These are phyloP conservation scores for Teratosphaeria gauchensis DNA, from an alignment of 2,329 filamentous ascomycete genomes.

Conservation along the genomic window DNA sequence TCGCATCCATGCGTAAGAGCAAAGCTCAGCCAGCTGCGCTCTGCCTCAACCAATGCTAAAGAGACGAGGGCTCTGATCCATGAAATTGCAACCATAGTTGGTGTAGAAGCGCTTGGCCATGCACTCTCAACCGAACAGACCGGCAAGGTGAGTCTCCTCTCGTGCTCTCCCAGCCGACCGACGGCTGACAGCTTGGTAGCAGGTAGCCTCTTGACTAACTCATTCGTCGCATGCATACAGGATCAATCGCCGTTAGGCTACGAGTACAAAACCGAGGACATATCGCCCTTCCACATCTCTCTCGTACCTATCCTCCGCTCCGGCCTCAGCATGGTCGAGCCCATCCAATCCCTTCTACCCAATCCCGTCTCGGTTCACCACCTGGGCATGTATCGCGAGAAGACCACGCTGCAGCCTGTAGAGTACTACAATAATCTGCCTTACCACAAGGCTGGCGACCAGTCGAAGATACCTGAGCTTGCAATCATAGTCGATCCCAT, in stretches of 20 bases:
- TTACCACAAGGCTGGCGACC: slow-evolving; percentile 47
- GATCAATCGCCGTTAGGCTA: slow-evolving; percentile 70
- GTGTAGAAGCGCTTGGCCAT: slow-evolving; percentile 65
- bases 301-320: slow-evolving; percentile 89
- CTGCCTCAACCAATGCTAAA: slow-evolving; percentile 55
- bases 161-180: slow-evolving; percentile 8
- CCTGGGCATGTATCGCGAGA: slow-evolving; percentile 88
- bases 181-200: slow-evolving; percentile 13
- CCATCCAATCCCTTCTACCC: slow-evolving; percentile 75
- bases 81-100: slow-evolving; percentile 76
- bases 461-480: slow-evolving; percentile 43
- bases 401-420: slow-evolving; percentile 74
- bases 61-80: slow-evolving; percentile 76
- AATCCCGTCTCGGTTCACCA: slow-evolving; percentile 76
- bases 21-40: slow-evolving; percentile 85
- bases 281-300: slow-evolving; percentile 59
- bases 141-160: slow-evolving; percentile 49
- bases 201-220: slow-evolving; percentile 6
- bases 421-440: slow-evolving; percentile 98
- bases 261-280: slow-evolving; percentile 56
- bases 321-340: slow-evolving; percentile 83
- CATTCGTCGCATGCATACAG: slow-evolving; percentile 33
- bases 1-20: slow-evolving; percentile 74
- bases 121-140: slow-evolving; percentile 49
- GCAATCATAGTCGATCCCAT: slow-evolving; percentile 85